Conservation (phyloP, 495 filamentous ascomycete genomes). For the Penicillium bovifimosum region DNA sequence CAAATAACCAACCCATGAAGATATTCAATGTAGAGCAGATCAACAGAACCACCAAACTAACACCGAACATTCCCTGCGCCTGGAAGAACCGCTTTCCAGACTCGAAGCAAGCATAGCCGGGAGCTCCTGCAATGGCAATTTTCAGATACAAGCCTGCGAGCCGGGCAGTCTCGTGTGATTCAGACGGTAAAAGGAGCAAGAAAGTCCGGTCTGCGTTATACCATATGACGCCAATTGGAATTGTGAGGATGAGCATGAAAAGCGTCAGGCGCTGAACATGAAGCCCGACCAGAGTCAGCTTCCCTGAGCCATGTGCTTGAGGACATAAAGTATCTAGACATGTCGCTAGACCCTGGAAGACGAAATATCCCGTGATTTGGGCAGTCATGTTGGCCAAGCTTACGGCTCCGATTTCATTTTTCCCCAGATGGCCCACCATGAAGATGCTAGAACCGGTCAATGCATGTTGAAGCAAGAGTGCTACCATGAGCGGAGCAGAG, state of each 20-base stretch:
- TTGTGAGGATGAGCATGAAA: constrained; percentile 56
- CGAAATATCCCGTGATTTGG: constrained; percentile 65
- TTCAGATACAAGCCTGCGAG: constrained; percentile 64
- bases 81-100: constrained; percentile 66
- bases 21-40: constrained; percentile 63
- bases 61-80: constrained; percentile 65
- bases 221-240: constrained; percentile 61
- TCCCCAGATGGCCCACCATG: constrained; percentile 59
- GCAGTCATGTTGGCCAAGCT: constrained; percentile 67
- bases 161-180: constrained; percentile 51
- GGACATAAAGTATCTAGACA: constrained; percentile 68
- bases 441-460: constrained; percentile 65
- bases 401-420: constrained; percentile 58
- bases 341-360: constrained; percentile 66
- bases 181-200: constrained; percentile 47
- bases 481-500: constrained; percentile 56
- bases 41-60: constrained; percentile 60
- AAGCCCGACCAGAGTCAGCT: constrained; percentile 61
- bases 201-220: constrained; percentile 51
- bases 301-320: constrained; percentile 68
- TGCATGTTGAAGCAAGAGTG: constrained; percentile 68
- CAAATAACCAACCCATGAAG: constrained; percentile 62
- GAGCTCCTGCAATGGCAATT: constrained; percentile 57
- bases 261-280: constrained; percentile 66
- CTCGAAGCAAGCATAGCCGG: constrained; percentile 65